phyloP scores from a whole-genome alignment of 2,329 filamentous ascomycete genomes.

The Orbilia javanica region DNA sequence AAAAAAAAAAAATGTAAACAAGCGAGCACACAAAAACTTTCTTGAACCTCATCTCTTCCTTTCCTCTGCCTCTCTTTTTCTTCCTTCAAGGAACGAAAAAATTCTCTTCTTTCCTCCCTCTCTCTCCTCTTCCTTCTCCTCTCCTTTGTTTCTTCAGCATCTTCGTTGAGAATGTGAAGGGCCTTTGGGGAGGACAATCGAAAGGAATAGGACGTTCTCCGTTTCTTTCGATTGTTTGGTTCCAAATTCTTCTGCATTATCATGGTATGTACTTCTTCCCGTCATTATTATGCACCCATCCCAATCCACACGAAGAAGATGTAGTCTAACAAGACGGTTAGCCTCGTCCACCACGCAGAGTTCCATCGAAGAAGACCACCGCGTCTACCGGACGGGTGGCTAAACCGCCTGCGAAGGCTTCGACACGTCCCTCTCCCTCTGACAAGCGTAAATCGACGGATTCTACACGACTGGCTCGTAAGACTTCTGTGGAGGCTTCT shows the following conservation, averaged over 20 bases:
- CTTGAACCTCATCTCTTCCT: constrained; percentile 44
- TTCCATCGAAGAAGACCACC: constrained; percentile 47
- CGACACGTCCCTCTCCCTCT: constrained; percentile 22
- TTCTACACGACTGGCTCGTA: constrained; percentile 31
- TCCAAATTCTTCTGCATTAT: background rate
- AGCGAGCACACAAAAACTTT: constrained; percentile 42
- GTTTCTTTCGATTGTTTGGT: constrained; percentile 50
- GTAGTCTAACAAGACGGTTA: constrained; percentile 2
- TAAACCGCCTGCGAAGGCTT: constrained; percentile 28
- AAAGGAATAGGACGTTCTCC: constrained; percentile 25
- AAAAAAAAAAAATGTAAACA: constrained; percentile 51
- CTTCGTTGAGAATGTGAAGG: constrained; percentile 38
- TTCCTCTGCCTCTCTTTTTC: background rate
- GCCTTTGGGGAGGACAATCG: constrained; percentile 22
- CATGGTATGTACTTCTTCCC: constrained; percentile 46
- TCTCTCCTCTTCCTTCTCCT: background rate
- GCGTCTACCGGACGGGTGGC: constrained; percentile 48
- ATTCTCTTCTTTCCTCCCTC: background rate
- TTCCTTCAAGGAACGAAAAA: constrained; percentile 1
- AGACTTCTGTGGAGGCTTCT: constrained; percentile 25
- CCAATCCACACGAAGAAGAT: background rate
- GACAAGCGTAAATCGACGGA: constrained; percentile 48
- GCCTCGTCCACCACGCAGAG: constrained; percentile 58
- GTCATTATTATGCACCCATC: too few species aligned
- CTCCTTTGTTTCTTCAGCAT: background rate